Percentiles rank a stretch among this genome's conserved stretches.
phyloP scores from a whole-genome alignment of 805 yeast species.

The Lipomyces kockii region DNA sequence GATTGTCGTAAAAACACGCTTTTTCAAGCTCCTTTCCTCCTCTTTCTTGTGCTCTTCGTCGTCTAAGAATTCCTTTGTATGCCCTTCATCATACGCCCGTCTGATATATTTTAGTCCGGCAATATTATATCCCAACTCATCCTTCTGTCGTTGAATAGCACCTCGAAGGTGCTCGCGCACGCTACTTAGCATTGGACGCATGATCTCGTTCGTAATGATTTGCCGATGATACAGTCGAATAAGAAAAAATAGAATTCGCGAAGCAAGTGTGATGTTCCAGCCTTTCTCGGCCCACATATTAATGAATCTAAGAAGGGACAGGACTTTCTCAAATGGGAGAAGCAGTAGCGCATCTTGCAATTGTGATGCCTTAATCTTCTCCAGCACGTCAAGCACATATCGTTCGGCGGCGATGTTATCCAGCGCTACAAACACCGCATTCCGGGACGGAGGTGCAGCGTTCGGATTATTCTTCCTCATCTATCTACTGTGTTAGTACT shows the following conservation, averaged over 20 bases:
- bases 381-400: slow-evolving; percentile 73
- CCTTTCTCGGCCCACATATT: slow-evolving; percentile 66
- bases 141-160: slow-evolving; percentile 56
- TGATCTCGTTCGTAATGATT: slow-evolving; percentile 54
- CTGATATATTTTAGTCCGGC: slow-evolving; percentile 78
- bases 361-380: slow-evolving; percentile 78
- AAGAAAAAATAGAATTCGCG: slow-evolving; percentile 76
- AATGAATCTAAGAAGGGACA: slow-evolving; percentile 71
- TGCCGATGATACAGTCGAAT: slow-evolving; percentile 78
- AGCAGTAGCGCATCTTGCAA: slow-evolving; percentile 91
- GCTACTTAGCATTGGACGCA: slow-evolving; percentile 66
- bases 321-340: slow-evolving; percentile 83
- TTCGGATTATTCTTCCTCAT: slow-evolving; percentile 52
- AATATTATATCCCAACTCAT: slow-evolving; percentile 78
- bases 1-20: slow-evolving; percentile 71
- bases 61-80: slow-evolving; percentile 74
- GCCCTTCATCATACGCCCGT: slow-evolving; percentile 78
- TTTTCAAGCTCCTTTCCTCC: slow-evolving; percentile 62
- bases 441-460: slow-evolving; percentile 61
- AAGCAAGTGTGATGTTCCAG: slow-evolving; percentile 64
- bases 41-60: slow-evolving; percentile 60
- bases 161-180: slow-evolving; percentile 67
- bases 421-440: slow-evolving; percentile 76
- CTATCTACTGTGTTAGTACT: slow-evolving; percentile 41
- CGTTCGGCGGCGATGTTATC: slow-evolving; percentile 67